Percentiles rank a stretch among this genome's conserved stretches.
Evolutionary conservation across 306 rosid species (phyloP).

Genomic region (Inga leiocalycina): DNA sequence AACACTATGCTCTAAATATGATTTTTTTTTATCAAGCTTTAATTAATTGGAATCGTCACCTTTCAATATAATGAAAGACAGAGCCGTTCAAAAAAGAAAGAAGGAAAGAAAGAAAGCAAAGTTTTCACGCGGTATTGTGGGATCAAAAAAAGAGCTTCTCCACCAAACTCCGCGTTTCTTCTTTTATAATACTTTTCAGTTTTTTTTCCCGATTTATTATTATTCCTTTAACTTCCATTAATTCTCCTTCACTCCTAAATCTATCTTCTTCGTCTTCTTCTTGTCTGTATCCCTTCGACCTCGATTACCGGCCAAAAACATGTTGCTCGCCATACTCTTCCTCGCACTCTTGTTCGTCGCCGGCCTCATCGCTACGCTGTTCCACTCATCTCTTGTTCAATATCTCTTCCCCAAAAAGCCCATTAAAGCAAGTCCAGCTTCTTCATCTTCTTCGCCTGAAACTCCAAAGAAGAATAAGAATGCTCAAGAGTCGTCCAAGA

Average conservation of each 20-base stretch:
- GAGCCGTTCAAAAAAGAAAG: no score
- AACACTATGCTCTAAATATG: neutral
- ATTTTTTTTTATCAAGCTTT: neutral
- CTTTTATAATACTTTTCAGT: neutral
- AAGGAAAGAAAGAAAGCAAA: neutral
- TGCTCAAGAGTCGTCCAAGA: neutral
- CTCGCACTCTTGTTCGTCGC: constrained; percentile 60
- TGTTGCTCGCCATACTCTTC: constrained; percentile 52
- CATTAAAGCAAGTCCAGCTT: neutral
- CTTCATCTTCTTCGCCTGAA: neutral
- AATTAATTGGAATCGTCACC: neutral
- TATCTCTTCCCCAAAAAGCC: constrained; percentile 21
- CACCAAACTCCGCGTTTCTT: constrained; percentile 5
- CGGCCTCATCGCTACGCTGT: constrained; percentile 57
- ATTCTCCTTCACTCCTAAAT: neutral
- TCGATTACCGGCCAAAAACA: constrained; percentile 9
- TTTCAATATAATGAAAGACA: neutral
- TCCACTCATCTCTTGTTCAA: constrained; percentile 40
- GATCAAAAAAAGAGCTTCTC: neutral
- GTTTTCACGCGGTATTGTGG: constrained; percentile 20
- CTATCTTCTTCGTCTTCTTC: constrained; percentile 30
- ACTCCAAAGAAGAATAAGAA: neutral
- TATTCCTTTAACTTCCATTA: neutral
- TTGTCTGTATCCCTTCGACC: constrained; percentile 29
- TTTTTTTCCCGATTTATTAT: neutral